Conservation (phyloP, 257 asterid genomes). For the Salvia miltiorrhiza region DNA sequence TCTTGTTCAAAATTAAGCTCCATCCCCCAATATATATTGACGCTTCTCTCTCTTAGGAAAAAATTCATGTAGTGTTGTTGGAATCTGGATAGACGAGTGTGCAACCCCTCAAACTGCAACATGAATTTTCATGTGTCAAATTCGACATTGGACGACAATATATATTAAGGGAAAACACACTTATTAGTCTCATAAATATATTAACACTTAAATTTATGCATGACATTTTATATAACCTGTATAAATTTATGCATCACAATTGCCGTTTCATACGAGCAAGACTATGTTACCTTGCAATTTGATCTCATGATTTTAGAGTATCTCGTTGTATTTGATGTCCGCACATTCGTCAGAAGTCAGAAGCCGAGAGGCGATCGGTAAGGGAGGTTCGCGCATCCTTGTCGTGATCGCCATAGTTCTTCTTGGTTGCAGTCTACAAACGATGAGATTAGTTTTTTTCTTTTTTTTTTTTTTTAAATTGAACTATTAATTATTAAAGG, state of each 20-base stretch:
- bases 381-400: constrained; percentile 60
- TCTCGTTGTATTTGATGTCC: background rate
- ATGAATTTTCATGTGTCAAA: background rate
- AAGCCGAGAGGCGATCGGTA: constrained; percentile 39
- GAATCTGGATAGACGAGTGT: too few species aligned
- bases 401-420: constrained; percentile 41
- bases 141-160: background rate
- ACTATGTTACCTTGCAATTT: background rate
- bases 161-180: background rate
- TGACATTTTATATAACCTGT: too few species aligned
- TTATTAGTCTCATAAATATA: background rate
- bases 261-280: too few species aligned
- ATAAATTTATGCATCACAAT: too few species aligned
- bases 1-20: background rate
- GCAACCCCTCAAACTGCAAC: background rate
- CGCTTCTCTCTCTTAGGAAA: background rate
- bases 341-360: background rate
- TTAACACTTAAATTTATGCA: too few species aligned
- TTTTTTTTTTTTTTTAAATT: too few species aligned
- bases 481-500: too few species aligned
- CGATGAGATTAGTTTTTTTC: too few species aligned
- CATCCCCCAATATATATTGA: background rate
- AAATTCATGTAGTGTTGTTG: background rate
- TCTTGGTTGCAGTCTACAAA: constrained; percentile 16
- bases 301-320: background rate